Conservation (phyloP, 2,329 filamentous ascomycete species). For the Colletotrichum kahawae region DNA sequence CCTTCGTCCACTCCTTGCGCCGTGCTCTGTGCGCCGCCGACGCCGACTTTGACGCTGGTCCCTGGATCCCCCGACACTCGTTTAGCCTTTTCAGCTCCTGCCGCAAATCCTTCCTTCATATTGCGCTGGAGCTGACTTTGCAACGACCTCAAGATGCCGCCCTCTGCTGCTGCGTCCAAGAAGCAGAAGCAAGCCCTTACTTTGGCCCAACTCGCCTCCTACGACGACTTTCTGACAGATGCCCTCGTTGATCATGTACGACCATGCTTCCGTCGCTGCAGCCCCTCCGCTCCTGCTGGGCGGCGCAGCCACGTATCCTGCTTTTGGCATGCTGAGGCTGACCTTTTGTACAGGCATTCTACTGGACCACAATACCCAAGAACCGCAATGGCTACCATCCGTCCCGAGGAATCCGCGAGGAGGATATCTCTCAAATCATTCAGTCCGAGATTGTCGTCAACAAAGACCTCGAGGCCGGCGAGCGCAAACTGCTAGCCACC, state of each 20-base stretch:
- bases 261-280: conserved; percentile 25
- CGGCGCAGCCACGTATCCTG: background rate
- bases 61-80: background rate
- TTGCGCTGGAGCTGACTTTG: conserved; percentile 5
- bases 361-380: conserved; percentile 96
- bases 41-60: conserved; percentile 1
- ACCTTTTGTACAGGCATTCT: conserved; percentile 72
- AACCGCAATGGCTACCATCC: conserved; percentile 87
- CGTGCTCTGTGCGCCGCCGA: conserved; percentile 5
- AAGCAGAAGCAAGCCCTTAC: conserved; percentile 76
- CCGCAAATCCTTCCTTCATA: background rate
- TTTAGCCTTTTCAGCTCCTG: conserved; percentile 11
- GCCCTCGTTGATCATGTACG: conserved; percentile 92
- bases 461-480: conserved; percentile 74
- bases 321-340: conserved; percentile 24
- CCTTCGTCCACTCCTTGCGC: conserved; percentile 16
- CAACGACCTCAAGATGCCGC: conserved; percentile 37
- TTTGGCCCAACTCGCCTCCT: conserved; percentile 84
- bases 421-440: conserved; percentile 65
- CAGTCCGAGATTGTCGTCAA: conserved; percentile 73
- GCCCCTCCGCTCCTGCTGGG: background rate
- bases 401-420: conserved; percentile 76
- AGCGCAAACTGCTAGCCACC: conserved; percentile 73
- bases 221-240: conserved; percentile 96
- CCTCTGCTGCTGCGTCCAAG: conserved; percentile 37